phyloP scores from a whole-genome alignment of 2,329 filamentous ascomycete genomes.

The Sporothrix globosa region DNA sequence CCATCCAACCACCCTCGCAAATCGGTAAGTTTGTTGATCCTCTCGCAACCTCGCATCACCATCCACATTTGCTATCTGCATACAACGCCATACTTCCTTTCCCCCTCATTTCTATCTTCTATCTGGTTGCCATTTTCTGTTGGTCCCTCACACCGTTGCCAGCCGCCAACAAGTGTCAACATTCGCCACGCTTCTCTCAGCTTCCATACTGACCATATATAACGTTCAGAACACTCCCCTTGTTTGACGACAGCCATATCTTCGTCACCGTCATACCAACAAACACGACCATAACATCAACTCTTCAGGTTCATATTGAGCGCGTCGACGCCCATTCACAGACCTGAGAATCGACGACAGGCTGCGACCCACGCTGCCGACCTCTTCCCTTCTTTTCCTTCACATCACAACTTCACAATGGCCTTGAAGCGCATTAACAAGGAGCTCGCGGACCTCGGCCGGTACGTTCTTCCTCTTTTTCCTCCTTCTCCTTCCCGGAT shows the following conservation, averaged over 20 bases:
- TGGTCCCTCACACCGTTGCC: neutral
- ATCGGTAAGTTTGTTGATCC: conserved; percentile 22
- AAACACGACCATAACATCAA: conserved; percentile 19
- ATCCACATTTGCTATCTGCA: neutral
- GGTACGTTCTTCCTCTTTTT: conserved; percentile 56
- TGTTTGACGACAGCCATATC: conserved; percentile 13
- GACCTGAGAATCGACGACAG: conserved; percentile 15
- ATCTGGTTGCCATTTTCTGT: too few relatives aligned
- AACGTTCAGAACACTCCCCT: conserved; percentile 6
- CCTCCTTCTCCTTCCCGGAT: neutral
- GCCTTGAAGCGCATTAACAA: conserved; percentile 94
- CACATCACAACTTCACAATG: conserved; percentile 56
- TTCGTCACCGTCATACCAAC: neutral
- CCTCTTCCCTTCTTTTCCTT: conserved; percentile 31
- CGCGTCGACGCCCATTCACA: conserved; percentile 5
- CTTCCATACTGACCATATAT: conserved; percentile 33
- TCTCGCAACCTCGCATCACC: conserved; percentile 19
- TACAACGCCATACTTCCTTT: neutral
- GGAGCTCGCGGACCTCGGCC: conserved; percentile 87
- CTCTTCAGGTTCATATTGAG: neutral
- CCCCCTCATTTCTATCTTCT: neutral
- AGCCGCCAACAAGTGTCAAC: conserved; percentile 21
- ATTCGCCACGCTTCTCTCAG: conserved; percentile 32
- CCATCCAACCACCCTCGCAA: conserved; percentile 16
- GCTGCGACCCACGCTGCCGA: conserved; percentile 18